Percentiles rank a stretch among this genome's conserved stretches.
Conservation (phyloP, 345 rosid genomes). For the Gossypium thurberi region DNA sequence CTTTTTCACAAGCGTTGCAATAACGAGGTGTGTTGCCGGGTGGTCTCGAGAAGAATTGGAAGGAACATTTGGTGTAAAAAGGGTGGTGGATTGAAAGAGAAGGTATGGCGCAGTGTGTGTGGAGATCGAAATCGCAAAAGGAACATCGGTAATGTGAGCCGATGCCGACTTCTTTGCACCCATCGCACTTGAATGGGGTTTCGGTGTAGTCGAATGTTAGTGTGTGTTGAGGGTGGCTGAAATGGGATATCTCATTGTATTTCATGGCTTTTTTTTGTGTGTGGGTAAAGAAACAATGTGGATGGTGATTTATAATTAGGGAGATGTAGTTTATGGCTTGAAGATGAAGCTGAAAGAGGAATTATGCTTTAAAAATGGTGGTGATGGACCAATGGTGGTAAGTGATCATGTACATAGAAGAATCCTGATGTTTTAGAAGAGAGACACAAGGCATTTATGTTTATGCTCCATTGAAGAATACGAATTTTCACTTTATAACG, state of each 20-base stretch:
- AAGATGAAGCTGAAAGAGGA: slow-evolving; percentile 35
- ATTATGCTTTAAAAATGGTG: slow-evolving; percentile 38
- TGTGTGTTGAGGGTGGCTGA: slow-evolving; percentile 70
- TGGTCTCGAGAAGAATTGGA: slow-evolving; percentile 55
- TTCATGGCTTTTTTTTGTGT: slow-evolving; percentile 35
- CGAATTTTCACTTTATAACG: slow-evolving; percentile 31
- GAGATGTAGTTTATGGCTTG: slow-evolving; percentile 23
- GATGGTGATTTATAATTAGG: slow-evolving; percentile 9
- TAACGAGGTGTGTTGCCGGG: slow-evolving; percentile 54
- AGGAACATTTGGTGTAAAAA: slow-evolving; percentile 83
- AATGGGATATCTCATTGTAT: slow-evolving; percentile 63
- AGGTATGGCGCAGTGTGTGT: slow-evolving; percentile 69
- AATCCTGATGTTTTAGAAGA: slow-evolving; percentile 1
- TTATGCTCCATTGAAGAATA: slow-evolving; percentile 30
- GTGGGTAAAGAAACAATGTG: background rate
- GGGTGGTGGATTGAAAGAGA: slow-evolving; percentile 47
- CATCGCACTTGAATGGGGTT: slow-evolving; percentile 84
- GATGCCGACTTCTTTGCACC: slow-evolving; percentile 88
- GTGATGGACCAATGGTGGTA: slow-evolving; percentile 25
- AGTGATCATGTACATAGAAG: slow-evolving; percentile 19
- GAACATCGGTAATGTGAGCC: slow-evolving; percentile 74
- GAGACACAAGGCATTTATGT: slow-evolving; percentile 34
- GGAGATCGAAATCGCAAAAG: slow-evolving; percentile 71
- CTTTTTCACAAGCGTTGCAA: slow-evolving; percentile 84
- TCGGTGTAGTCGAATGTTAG: slow-evolving; percentile 57